Base-by-base conservation (phyloP, 2,329 filamentous ascomycete genomes). In the Coniella vitis region DNA sequence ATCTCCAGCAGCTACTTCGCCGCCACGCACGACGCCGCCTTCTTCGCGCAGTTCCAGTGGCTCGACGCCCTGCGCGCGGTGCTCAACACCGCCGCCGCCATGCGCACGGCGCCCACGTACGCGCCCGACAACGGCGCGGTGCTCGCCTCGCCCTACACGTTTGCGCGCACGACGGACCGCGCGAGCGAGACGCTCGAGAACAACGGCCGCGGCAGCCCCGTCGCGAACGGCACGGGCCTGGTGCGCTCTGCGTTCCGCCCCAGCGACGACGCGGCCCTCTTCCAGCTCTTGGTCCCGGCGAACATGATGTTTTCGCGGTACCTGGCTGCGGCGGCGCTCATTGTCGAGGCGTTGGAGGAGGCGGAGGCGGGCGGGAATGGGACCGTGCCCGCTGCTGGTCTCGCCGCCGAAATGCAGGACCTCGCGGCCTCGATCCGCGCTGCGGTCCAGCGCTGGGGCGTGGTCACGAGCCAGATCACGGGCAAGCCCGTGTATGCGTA, bases 241-340 rank as follows among this genome's bases (percentile, higher is more conserved):
- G 78, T 96, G 37, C 80, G 91, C 47, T 90, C 86, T 56, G 89
- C 90, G 25, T 96, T 96, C 71, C 79, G 91, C 1, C 91, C 90
- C 0, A 91, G 86, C 51, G 91, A 97, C 63, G 91, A 96, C 64
- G 81, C 88, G 13, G 88, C 86, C 1, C 86, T 87, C 35, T 83
- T 89, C 53, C 88, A 91, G 61, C 91, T 90, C 65, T 83, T 94
- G 58, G 87, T 96, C 58, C 91, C 91, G 0, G 83, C 86, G 29
- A 97, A 96, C 64, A 89, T 89, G 84, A 87, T 88, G 84, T 83
- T 89, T 56, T 73, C 82, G 29, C 69, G 75, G 19, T 86, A 81
- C 57, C 73, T 90, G 3, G 67, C 68, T 10, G 68, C 72, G 0
- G 64, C 74, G 58, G 59, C 72, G 60, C 50, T 65, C 55, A 69